These are phyloP conservation scores for Insectozyma bohioensis DNA, from an alignment of 1,139 yeast genomes.

Conservation along the genomic window DNA sequence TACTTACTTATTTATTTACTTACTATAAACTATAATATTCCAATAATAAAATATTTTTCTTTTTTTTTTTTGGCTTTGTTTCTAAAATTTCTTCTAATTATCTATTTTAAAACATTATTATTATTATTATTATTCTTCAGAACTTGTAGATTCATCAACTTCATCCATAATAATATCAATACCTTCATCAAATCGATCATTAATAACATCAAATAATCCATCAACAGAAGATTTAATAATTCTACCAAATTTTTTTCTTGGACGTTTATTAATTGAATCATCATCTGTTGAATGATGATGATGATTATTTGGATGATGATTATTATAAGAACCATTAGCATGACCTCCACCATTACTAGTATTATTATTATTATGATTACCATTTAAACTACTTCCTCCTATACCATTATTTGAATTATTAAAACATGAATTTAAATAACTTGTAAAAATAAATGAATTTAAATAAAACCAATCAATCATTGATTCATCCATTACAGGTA, in stretches of 20 bases:
- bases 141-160: slow-evolving; percentile 49
- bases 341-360: slow-evolving; percentile 29
- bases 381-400: slow-evolving; percentile 36
- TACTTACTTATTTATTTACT: neutral
- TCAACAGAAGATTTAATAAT: slow-evolving; percentile 73
- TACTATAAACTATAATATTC: neutral
- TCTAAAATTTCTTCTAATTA: neutral
- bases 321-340: slow-evolving; percentile 24
- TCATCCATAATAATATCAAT: slow-evolving; percentile 80
- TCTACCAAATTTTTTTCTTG: slow-evolving; percentile 87
- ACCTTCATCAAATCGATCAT: slow-evolving; percentile 84
- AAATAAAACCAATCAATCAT: slow-evolving; percentile 90
- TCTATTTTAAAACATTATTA: neutral
- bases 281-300: slow-evolving; percentile 33
- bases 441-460: slow-evolving; percentile 80
- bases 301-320: slow-evolving; percentile 18
- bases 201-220: slow-evolving; percentile 73
- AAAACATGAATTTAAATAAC: slow-evolving; percentile 78
- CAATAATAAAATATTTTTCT: neutral
- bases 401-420: slow-evolving; percentile 1
- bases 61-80: slow-evolving; percentile 1
- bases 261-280: slow-evolving; percentile 53
- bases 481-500: slow-evolving; percentile 85
- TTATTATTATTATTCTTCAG: slow-evolving; percentile 15
- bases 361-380: slow-evolving; percentile 15